These are phyloP conservation scores for Chlorella vulgaris DNA, from an alignment of 139 green algal species.

Conservation along the genomic window DNA sequence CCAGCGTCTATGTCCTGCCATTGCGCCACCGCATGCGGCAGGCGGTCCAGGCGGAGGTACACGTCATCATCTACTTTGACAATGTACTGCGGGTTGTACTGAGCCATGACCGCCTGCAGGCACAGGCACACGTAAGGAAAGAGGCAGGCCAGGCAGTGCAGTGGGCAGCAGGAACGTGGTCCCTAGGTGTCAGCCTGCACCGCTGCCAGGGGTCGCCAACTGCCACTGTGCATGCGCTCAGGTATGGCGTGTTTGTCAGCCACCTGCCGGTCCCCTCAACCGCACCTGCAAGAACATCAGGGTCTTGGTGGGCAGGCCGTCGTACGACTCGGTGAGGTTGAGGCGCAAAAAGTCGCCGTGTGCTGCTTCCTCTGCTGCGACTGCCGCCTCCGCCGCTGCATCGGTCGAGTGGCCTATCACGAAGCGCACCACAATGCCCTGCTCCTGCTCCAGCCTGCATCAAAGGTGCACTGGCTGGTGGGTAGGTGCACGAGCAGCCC, in stretches of 20 bases:
- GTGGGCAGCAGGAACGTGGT: no score
- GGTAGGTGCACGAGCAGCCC: background rate
- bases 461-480: no score
- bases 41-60: conserved; percentile 56
- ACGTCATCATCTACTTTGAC: conserved; percentile 80
- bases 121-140: background rate
- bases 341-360: conserved; percentile 69
- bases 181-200: no score
- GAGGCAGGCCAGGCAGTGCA: no score
- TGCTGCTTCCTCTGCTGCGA: conserved; percentile 41
- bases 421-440: conserved; percentile 64
- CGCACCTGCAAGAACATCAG: conserved; percentile 56
- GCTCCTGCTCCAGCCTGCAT: conserved; percentile 41
- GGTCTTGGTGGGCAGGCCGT: conserved; percentile 72
- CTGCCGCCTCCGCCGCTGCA: conserved; percentile 34
- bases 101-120: conserved; percentile 12
- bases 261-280: no score
- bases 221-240: background rate
- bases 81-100: conserved; percentile 60
- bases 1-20: conserved; percentile 44
- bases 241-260: no score
- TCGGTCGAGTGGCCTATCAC: conserved; percentile 57
- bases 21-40: conserved; percentile 54
- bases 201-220: background rate
- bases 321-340: conserved; percentile 64